A percentile compares a stretch with the other conserved stretches of the same genome.
These are phyloP conservation scores for Bothriochloa decipiens DNA, from an alignment of 176 grass and related monocot species.

Conservation along the genomic window DNA sequence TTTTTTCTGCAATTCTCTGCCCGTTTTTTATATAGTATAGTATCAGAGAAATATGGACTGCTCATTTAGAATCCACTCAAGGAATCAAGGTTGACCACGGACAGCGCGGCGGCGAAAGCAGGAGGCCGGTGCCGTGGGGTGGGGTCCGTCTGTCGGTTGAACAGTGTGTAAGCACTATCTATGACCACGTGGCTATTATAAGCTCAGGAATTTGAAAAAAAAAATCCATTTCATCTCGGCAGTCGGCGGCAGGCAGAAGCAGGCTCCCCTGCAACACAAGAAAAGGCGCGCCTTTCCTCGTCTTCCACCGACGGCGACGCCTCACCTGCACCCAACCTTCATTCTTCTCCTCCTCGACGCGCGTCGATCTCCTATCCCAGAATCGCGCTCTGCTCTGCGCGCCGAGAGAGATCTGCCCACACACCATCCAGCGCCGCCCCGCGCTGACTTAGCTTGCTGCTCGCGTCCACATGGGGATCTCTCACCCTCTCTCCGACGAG, in stretches of 20 bases:
- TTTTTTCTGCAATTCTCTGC: no score
- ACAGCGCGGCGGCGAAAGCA: no score
- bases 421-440: not conserved
- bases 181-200: not conserved
- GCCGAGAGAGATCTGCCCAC: constrained; percentile 29
- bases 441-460: not conserved
- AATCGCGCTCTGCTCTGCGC: not conserved
- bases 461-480: constrained; percentile 42
- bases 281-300: not conserved
- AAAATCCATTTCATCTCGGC: no score
- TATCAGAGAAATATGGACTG: no score
- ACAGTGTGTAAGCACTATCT: no score
- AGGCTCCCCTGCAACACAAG: not conserved
- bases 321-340: not conserved
- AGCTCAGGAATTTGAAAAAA: not conserved
- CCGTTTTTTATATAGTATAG: no score
- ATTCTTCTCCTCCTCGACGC: not conserved
- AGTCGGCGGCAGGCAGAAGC: no score
- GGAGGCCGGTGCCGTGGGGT: no score
- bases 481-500: constrained; percentile 63
- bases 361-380: not conserved
- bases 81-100: no score
- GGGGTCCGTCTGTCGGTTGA: no score
- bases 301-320: constrained; percentile 6
- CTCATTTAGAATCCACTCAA: no score